phyloP scores from a whole-genome alignment of 345 rosid species.

The Salix exigua region DNA sequence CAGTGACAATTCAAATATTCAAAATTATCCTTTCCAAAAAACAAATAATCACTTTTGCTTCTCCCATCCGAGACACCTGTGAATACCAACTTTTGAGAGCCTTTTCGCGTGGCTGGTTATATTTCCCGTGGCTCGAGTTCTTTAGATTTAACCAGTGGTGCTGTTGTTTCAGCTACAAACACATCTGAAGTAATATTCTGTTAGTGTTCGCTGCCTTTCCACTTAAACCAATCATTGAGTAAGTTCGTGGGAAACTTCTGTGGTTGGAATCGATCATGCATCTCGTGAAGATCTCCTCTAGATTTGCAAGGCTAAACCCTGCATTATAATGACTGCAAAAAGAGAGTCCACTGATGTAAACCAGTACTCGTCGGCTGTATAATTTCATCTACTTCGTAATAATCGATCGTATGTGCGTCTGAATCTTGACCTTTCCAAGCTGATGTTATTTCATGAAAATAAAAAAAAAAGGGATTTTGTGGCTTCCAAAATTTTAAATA shows the following conservation, averaged over 20 bases:
- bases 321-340: background rate
- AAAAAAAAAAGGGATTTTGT: background rate
- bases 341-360: too few relatives aligned
- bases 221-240: background rate
- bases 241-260: background rate
- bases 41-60: background rate
- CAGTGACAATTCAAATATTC: too few relatives aligned
- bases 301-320: background rate
- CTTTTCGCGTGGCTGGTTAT: background rate
- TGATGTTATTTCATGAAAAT: too few relatives aligned
- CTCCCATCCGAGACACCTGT: constrained; percentile 3
- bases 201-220: background rate
- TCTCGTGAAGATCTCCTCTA: background rate
- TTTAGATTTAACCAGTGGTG: background rate
- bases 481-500: background rate
- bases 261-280: background rate
- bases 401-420: too few relatives aligned
- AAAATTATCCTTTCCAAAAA: too few relatives aligned
- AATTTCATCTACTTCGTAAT: too few relatives aligned
- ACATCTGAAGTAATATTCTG: background rate
- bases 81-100: background rate
- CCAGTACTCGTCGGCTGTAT: too few relatives aligned
- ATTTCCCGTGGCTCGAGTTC: background rate
- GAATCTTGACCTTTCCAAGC: too few relatives aligned
- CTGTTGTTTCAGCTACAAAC: background rate